Conservation (phyloP, 768 basidiomycete genomes). For the Termitomyces sp. region DNA sequence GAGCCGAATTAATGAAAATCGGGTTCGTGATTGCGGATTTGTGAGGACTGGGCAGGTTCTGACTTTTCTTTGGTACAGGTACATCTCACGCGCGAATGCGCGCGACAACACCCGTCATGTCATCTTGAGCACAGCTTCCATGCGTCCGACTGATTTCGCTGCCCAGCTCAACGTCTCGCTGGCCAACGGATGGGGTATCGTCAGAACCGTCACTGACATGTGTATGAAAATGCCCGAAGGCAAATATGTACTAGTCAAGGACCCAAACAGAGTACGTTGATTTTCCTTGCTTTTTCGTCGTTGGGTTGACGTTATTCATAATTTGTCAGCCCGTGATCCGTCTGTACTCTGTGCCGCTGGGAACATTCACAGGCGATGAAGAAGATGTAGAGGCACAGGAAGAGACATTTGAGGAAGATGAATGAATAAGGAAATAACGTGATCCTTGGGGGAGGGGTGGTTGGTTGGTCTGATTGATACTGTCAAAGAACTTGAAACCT, state of each 20-base stretch:
- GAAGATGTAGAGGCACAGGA: conserved; percentile 39
- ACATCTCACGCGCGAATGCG: conserved; percentile 90
- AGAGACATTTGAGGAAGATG: conserved; percentile 35
- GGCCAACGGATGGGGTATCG: conserved; percentile 97
- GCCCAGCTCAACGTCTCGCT: conserved; percentile 92
- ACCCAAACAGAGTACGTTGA: conserved; percentile 86
- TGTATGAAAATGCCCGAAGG: conserved; percentile 97
- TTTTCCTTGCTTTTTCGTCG: background rate
- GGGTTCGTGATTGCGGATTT: conserved; percentile 54
- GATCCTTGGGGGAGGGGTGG: too few species aligned
- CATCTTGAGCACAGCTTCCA: conserved; percentile 90
- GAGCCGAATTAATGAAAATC: conserved; percentile 95
- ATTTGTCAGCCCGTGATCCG: conserved; percentile 78
- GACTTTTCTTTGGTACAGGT: conserved; percentile 49
- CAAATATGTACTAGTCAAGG: conserved; percentile 95
- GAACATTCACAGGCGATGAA: conserved; percentile 81
- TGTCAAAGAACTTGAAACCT: conserved; percentile 12
- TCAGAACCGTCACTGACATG: conserved; percentile 89
- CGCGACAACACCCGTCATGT: conserved; percentile 95
- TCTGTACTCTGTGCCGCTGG: conserved; percentile 86
- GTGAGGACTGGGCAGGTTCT: too few species aligned
- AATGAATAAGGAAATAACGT: conserved; percentile 19
- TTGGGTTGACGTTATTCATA: conserved; percentile 15
- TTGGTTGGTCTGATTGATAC: conserved; percentile 18
- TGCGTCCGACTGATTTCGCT: conserved; percentile 94